phyloP scores from a whole-genome alignment of 2,329 filamentous ascomycete species.

The Nemania sp. region DNA sequence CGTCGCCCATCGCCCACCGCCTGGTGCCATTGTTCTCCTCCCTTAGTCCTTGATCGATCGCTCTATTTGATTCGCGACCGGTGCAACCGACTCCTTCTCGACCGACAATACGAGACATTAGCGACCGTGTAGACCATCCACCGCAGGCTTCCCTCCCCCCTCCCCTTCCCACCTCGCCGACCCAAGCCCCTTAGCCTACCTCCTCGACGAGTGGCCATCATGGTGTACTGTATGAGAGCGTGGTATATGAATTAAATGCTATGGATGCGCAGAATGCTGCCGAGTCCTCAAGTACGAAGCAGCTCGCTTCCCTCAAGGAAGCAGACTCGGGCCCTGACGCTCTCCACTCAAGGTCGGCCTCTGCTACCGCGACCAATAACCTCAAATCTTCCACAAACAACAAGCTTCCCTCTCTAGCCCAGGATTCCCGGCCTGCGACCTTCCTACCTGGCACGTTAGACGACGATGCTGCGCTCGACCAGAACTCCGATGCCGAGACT shows the following conservation, averaged over 20 bases:
- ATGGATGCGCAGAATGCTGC: slow-evolving; percentile 72
- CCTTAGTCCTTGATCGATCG: slow-evolving; percentile 10
- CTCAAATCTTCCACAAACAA: slow-evolving; percentile 26
- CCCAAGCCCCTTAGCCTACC: slow-evolving; percentile 31
- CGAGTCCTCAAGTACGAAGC: slow-evolving; percentile 65
- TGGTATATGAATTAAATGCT: slow-evolving; percentile 61
- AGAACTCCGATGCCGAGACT: slow-evolving; percentile 73
- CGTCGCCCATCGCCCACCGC: slow-evolving; percentile 7
- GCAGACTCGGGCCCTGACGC: slow-evolving; percentile 45
- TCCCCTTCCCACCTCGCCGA: slow-evolving; percentile 21
- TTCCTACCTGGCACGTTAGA: slow-evolving; percentile 45
- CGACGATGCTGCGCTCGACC: slow-evolving; percentile 54
- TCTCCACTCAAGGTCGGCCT: slow-evolving; percentile 38
- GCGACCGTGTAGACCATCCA: slow-evolving; percentile 9
- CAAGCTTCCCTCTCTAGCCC: slow-evolving; percentile 36
- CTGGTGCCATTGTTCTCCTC: slow-evolving; percentile 2
- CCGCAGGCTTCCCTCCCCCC: slow-evolving; percentile 10
- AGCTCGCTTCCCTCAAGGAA: slow-evolving; percentile 57
- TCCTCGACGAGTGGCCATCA: slow-evolving; percentile 55
- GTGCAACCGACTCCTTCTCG: slow-evolving; percentile 19
- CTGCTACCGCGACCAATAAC: slow-evolving; percentile 31
- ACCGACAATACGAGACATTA: slow-evolving; percentile 15
- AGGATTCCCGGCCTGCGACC: slow-evolving; percentile 39
- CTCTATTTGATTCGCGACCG: slow-evolving; percentile 23
- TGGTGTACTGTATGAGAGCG: slow-evolving; percentile 59